Evolutionary conservation across 805 yeast genomes (phyloP).

Genomic region (Lipomyces anomalus): DNA sequence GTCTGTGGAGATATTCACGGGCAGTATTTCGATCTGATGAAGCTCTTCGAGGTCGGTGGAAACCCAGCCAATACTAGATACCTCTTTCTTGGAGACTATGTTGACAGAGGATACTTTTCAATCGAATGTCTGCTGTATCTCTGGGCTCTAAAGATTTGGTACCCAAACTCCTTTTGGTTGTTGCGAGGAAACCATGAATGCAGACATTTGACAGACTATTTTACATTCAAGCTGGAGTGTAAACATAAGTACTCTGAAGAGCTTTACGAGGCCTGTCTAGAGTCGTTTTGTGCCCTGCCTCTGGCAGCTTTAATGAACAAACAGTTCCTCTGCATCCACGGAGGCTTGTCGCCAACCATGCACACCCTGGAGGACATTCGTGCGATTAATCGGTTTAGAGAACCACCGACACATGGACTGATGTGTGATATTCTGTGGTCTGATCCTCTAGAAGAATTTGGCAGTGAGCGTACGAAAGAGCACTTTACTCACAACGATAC

Average conservation of each 20-base stretch:
- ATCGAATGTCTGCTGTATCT: slow-evolving; percentile 65
- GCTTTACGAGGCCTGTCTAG: slow-evolving; percentile 67
- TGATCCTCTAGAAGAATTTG: slow-evolving; percentile 89
- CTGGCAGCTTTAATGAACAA: slow-evolving; percentile 89
- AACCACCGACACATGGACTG: slow-evolving; percentile 88
- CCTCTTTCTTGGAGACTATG: slow-evolving; percentile 87
- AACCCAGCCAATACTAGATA: slow-evolving; percentile 72
- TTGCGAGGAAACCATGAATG: slow-evolving; percentile 95
- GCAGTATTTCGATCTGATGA: slow-evolving; percentile 83
- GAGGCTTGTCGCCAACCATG: slow-evolving; percentile 87
- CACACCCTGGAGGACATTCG: slow-evolving; percentile 62
- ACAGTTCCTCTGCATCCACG: slow-evolving; percentile 94
- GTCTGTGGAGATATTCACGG: slow-evolving; percentile 99
- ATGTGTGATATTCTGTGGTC: slow-evolving; percentile 97
- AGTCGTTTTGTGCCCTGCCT: slow-evolving; percentile 80
- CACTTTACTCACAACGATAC: slow-evolving; percentile 60
- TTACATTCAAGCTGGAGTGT: slow-evolving; percentile 89
- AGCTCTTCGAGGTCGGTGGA: slow-evolving; percentile 90
- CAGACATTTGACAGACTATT: slow-evolving; percentile 84
- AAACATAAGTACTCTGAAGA: slow-evolving; percentile 65
- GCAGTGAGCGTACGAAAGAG: slow-evolving; percentile 44
- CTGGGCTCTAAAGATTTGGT: slow-evolving; percentile 71
- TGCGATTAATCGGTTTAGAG: slow-evolving; percentile 70
- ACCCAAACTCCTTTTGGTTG: slow-evolving; percentile 69
- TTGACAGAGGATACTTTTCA: slow-evolving; percentile 88